A percentile compares a stretch with the other conserved stretches of the same genome.
phyloP scores from a whole-genome alignment of 2,329 filamentous ascomycete species.

The Fusarium marasasianum region DNA sequence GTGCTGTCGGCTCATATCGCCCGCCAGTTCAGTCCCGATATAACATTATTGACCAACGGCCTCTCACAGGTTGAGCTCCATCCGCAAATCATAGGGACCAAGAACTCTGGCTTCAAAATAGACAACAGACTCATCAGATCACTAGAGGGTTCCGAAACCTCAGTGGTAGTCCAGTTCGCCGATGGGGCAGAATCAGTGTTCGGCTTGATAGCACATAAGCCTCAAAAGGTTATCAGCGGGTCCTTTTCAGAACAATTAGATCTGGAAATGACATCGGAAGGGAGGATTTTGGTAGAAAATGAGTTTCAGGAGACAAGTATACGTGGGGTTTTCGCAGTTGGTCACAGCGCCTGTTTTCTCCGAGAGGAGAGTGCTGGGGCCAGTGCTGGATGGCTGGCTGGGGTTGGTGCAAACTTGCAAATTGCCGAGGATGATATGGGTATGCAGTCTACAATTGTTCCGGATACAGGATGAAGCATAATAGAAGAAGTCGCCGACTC shows the following conservation, averaged over 20 bases:
- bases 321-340: not conserved
- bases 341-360: not conserved
- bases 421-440: conserved; percentile 6
- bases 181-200: not conserved
- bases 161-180: not conserved
- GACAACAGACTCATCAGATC: not conserved
- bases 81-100: not conserved
- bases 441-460: not conserved
- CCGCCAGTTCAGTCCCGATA: not conserved
- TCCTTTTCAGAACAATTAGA: not conserved
- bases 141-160: not conserved
- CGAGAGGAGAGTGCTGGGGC: no score
- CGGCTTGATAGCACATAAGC: not conserved
- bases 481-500: not conserved
- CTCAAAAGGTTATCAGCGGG: rapidly evolving
- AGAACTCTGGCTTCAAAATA: rapidly evolving
- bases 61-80: not conserved
- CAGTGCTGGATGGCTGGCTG: not conserved
- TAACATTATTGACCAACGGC: not conserved
- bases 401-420: not conserved
- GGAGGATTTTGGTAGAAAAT: rapidly evolving
- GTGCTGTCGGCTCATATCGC: not conserved
- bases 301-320: not conserved
- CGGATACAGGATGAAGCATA: rapidly evolving
- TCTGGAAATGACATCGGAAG: not conserved